These are phyloP conservation scores for Panaeolus papilionaceus DNA, from an alignment of 768 basidiomycete genomes.

Conservation along the genomic window DNA sequence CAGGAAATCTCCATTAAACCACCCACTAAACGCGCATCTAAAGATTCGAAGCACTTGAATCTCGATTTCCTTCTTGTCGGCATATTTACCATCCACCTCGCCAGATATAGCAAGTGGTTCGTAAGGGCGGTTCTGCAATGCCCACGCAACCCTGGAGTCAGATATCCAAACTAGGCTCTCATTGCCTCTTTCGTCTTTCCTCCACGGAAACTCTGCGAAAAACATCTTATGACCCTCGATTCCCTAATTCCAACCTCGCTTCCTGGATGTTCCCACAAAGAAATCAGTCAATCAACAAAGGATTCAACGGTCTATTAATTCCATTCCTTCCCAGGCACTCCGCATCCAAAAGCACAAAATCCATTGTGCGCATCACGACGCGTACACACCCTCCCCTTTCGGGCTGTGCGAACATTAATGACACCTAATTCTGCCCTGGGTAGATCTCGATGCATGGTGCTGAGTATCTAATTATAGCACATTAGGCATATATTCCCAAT, in stretches of 20 bases:
- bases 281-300: neutral
- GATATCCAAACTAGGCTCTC: constrained; percentile 10
- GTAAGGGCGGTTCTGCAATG: neutral
- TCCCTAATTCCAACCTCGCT: neutral
- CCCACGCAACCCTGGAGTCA: constrained; percentile 7
- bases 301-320: neutral
- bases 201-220: neutral
- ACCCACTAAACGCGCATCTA: constrained; percentile 2
- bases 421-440: neutral
- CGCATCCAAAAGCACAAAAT: neutral
- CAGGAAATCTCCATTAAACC: neutral
- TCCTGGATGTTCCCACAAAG: neutral
- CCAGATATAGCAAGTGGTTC: neutral
- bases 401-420: neutral
- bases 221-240: neutral
- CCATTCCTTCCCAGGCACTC: neutral
- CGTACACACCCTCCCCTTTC: neutral
- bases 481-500: neutral
- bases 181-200: constrained; percentile 5
- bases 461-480: neutral
- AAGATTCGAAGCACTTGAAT: neutral
- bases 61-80: neutral
- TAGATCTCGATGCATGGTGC: neutral
- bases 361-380: constrained; percentile 9
- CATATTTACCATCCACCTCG: neutral